phyloP scores from a whole-genome alignment of 441 rosid species.

The Euphorbia schlechtendalii region DNA sequence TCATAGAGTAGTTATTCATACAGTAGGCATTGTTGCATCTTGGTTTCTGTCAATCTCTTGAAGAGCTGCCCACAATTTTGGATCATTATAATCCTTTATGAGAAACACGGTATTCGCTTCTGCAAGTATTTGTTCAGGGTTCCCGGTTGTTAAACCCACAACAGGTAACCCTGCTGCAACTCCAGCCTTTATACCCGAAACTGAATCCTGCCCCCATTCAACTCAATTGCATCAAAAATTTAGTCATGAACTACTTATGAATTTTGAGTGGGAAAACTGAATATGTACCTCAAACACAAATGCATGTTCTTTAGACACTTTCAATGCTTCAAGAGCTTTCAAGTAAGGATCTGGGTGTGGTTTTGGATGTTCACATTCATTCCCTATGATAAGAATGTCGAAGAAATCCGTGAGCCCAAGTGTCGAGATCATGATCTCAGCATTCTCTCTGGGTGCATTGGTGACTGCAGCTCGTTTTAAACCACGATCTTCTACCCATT shows the following conservation, averaged over 20 bases:
- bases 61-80: slow-evolving; percentile 66
- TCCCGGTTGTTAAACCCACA: slow-evolving; percentile 68
- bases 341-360: slow-evolving; percentile 81
- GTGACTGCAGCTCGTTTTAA: slow-evolving; percentile 92
- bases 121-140: slow-evolving; percentile 49
- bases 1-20: slow-evolving; percentile 5
- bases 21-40: slow-evolving; percentile 8
- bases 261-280: background rate
- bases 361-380: slow-evolving; percentile 71
- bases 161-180: slow-evolving; percentile 94
- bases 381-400: slow-evolving; percentile 55
- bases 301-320: slow-evolving; percentile 72
- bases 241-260: background rate
- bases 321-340: slow-evolving; percentile 68
- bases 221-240: background rate
- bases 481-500: slow-evolving; percentile 80
- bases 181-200: slow-evolving; percentile 86
- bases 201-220: slow-evolving; percentile 48
- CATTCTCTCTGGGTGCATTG: slow-evolving; percentile 77
- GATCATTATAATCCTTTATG: slow-evolving; percentile 64
- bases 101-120: slow-evolving; percentile 72
- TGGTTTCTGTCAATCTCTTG: slow-evolving; percentile 49
- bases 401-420: slow-evolving; percentile 76
- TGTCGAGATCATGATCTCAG: slow-evolving; percentile 67
- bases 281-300: slow-evolving; percentile 55